Conservation (phyloP, 2,329 filamentous ascomycete genomes). For the Epichloe coenophiala region DNA sequence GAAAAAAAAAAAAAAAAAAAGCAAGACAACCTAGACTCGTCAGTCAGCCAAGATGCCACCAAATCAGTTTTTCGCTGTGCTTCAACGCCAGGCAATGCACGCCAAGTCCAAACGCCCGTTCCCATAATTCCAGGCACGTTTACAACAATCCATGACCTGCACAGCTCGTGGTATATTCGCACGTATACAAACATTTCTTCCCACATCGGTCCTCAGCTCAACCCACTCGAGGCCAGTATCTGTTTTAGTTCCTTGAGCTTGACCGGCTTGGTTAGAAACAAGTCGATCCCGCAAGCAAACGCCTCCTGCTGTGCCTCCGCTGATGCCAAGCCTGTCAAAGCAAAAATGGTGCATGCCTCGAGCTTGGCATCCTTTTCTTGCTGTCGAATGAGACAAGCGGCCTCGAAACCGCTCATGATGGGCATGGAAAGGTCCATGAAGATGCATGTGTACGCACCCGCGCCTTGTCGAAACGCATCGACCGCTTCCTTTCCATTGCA, state of each 20-base stretch:
- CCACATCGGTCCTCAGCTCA: background rate
- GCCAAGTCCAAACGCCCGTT: background rate
- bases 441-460: slow-evolving; percentile 11
- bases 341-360: slow-evolving; percentile 31
- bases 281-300: slow-evolving; percentile 33
- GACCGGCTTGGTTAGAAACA: slow-evolving; percentile 39
- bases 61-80: too few relatives aligned
- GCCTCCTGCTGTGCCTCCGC: slow-evolving; percentile 34
- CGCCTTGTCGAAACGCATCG: slow-evolving; percentile 10
- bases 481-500: slow-evolving; percentile 17
- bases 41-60: too few relatives aligned
- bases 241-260: slow-evolving; percentile 20
- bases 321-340: slow-evolving; percentile 35
- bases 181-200: background rate
- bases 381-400: slow-evolving; percentile 31
- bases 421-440: slow-evolving; percentile 40
- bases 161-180: background rate
- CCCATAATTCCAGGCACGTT: too few relatives aligned
- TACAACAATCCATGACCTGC: background rate
- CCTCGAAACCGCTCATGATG: slow-evolving; percentile 34
- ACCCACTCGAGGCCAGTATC: background rate
- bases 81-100: background rate
- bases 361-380: slow-evolving; percentile 31
- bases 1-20: background rate
- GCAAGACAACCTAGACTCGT: too few relatives aligned